These are phyloP conservation scores for Candida suzukii DNA, from an alignment of 805 yeast species.

Conservation along the genomic window DNA sequence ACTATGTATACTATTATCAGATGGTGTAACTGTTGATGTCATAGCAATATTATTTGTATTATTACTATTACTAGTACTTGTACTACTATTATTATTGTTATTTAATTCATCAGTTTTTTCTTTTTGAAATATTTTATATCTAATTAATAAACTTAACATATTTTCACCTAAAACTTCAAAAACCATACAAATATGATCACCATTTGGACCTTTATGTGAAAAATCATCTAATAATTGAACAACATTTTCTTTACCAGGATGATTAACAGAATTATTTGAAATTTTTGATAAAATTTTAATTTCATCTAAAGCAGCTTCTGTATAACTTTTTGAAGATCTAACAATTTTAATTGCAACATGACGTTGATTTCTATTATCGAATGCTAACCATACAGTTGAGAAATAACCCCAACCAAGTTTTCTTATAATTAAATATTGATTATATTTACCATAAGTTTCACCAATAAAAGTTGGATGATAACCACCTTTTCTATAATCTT, in stretches of 20 bases:
- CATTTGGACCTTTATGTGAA: conserved; percentile 52
- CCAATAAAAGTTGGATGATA: conserved; percentile 57
- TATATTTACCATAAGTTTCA: conserved; percentile 40
- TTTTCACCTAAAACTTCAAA: conserved; percentile 61
- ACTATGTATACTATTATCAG: too few relatives aligned
- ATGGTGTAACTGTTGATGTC: not conserved
- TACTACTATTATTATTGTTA: conserved; percentile 4
- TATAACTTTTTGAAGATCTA: conserved; percentile 43
- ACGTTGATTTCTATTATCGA: conserved; percentile 25
- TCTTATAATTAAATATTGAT: conserved; percentile 40
- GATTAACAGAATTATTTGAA: conserved; percentile 24
- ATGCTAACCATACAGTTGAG: conserved; percentile 65
- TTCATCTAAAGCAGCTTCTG: conserved; percentile 63
- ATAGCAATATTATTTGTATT: not conserved
- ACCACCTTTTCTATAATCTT: conserved; percentile 54
- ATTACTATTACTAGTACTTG: not conserved
- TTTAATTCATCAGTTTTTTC: conserved; percentile 20
- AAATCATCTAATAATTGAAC: conserved; percentile 51
- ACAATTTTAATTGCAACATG: conserved; percentile 63
- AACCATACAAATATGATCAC: conserved; percentile 59
- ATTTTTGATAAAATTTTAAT: conserved; percentile 38
- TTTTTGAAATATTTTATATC: conserved; percentile 35
- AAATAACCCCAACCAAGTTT: conserved; percentile 71
- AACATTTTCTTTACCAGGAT: conserved; percentile 46
- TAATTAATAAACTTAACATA: conserved; percentile 40